Base-by-base conservation (phyloP, 345 rosid species). In the Lepidium sativum region DNA sequence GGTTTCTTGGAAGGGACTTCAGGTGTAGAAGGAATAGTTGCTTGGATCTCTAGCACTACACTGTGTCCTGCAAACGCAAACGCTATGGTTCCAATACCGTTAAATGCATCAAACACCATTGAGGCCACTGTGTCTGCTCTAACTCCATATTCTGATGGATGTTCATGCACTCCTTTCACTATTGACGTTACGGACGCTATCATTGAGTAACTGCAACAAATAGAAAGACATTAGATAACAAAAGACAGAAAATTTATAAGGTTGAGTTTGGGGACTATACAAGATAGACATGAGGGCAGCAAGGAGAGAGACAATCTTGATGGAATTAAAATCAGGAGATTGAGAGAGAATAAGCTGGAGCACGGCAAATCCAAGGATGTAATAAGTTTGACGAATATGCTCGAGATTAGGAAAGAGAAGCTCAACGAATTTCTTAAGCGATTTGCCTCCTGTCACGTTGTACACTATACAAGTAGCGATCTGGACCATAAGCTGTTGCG, bases 261-360 rank as follows among this genome's bases (percentile, higher is more conserved):
- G 48, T 52, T 42, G 31, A 39, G 41, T 54, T 49, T 62, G 6
- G 44, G 39, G 59, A 32, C 43, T 31, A 31, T 73, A 73, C 77
- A 55, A 25, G 61, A 87, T 65, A 39, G 95, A 89, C 97, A 89
- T 89, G 67, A 85, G 80, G 0, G 95, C 97, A 1, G 97, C 97
- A 1, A 89, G 85, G 51, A 87, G 64, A 17, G 97, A 89, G 58
- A 89, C 85, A 3, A 82, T 83, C 3, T 92, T 43, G 73, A 89
- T 80, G 74, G 97, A 78, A 82, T 89, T 82, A 76, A 89, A 89
- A 67, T 89, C 88, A 66, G 97, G 97, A 57, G 85, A 87, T 15
- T 89, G 97, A 69, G 95, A 82, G 23, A 89, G 82, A 0, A 79
- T 81, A 21, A 89, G 77, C 56, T 89, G 97, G 9, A 76, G 75